Evolutionary conservation across 2,329 filamentous ascomycete genomes (phyloP).

Genomic region (Xylaria sp.): DNA sequence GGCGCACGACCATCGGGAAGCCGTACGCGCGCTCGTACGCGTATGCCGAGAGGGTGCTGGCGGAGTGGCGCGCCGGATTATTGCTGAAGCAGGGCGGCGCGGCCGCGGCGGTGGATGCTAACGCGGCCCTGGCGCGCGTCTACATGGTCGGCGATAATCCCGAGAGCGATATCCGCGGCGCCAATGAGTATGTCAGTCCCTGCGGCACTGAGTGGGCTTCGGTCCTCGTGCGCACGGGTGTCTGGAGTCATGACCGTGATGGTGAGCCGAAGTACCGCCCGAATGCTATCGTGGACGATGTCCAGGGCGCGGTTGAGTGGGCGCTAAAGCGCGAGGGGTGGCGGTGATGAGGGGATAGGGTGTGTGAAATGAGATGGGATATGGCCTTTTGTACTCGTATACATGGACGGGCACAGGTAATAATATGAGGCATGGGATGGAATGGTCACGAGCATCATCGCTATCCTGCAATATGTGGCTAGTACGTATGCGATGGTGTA

Average conservation of each 20-base stretch:
- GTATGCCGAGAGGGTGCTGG: conserved; percentile 79
- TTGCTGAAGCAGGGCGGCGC: conserved; percentile 45
- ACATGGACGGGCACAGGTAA: no score
- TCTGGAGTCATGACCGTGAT: conserved; percentile 60
- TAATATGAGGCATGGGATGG: not conserved
- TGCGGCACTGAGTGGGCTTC: conserved; percentile 76
- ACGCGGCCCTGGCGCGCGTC: conserved; percentile 67
- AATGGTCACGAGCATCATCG: not conserved
- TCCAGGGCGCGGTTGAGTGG: conserved; percentile 78
- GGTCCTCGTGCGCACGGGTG: conserved; percentile 79
- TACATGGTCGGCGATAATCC: conserved; percentile 96
- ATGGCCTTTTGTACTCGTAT: not conserved
- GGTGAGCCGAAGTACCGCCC: conserved; percentile 64
- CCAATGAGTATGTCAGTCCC: conserved; percentile 73
- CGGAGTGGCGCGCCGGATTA: conserved; percentile 60
- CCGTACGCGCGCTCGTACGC: conserved; percentile 78
- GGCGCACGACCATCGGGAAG: conserved; percentile 79
- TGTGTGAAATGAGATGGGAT: not conserved
- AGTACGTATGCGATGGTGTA: no score
- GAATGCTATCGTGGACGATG: conserved; percentile 72
- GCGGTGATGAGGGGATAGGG: conserved; percentile 31
- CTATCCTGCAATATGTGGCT: not conserved
- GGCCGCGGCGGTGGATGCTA: conserved; percentile 25
- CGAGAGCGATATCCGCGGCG: conserved; percentile 87
- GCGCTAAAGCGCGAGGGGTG: conserved; percentile 65